Base-by-base conservation (phyloP, 129 eudicot genomes). In the Chrysanthemum makinoi region DNA sequence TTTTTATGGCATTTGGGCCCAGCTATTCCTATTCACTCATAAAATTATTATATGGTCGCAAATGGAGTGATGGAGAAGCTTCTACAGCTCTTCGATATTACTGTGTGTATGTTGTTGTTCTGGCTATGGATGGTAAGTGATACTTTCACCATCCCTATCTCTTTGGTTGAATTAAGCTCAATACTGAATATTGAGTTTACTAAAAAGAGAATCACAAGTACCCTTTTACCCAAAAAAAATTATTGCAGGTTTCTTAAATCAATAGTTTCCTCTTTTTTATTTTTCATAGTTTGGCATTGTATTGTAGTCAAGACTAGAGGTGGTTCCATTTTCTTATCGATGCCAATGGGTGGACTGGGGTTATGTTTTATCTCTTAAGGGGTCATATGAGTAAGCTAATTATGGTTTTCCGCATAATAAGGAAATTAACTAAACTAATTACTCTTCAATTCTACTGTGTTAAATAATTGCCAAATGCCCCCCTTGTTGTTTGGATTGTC, bases 31-130 rank as follows among this genome's bases (percentile, higher is more conserved):
- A 90, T 76, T 86, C 95, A 72, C 94, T 95, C 65, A 73, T 95
- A 76, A 83, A 96, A 84, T 64, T 95, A 77, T 79, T 95, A 28
- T 95, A 95, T 76, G 97, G 99, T 69, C 87, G 68, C 75, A 87
- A 88, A 83, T 95, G 97, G 97, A 95, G 99, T 84, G 99, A 95
- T 69, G 97, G 97, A 58, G 97, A 95, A 86, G 99, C 99, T 66
- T 73, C 96, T 69, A 77, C 83, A 49, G 99, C 96, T 50, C 96
- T 95, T 57, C 80, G 70, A 75, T 90, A 83, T 66, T 95, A 89
- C 80, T 84, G 96, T 76, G 51, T 95, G 60, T 95, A 86, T 75
- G 85, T 94, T 10, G 79, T 93, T 35, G 76, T 85, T 65, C 80
- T 89, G 77, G 98, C 98, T 54, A 87, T 92, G 88, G 89, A 92